Percentiles rank a stretch among this genome's conserved stretches.
These are phyloP conservation scores for Verticillium isaacii DNA, from an alignment of 2,329 filamentous ascomycete genomes.

Conservation along the genomic window DNA sequence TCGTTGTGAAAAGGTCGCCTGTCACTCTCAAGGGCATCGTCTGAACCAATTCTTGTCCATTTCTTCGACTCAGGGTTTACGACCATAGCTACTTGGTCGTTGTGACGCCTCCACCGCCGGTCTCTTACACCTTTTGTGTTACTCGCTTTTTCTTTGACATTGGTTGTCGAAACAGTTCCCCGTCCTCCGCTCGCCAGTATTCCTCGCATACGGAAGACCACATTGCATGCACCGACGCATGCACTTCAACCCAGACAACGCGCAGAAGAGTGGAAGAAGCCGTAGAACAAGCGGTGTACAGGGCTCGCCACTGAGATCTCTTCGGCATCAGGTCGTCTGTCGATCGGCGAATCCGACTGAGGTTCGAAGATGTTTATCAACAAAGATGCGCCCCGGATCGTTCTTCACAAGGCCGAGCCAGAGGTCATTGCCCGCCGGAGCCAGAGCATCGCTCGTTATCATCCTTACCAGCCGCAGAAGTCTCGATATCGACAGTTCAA, in stretches of 20 bases:
- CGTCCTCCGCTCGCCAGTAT: not conserved
- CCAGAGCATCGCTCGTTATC: not conserved
- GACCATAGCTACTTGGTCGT: not conserved
- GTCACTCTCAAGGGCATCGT: not conserved
- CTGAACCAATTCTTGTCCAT: not conserved
- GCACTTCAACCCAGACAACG: not conserved
- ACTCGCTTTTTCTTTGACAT: not conserved
- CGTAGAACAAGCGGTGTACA: conserved; percentile 2
- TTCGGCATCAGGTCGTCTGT: not conserved
- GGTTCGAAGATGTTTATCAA: not conserved
- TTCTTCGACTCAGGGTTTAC: too few relatives aligned
- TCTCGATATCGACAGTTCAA: not conserved
- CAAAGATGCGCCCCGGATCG: not conserved
- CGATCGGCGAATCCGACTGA: not conserved
- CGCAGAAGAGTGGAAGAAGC: not conserved
- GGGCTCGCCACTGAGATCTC: not conserved
- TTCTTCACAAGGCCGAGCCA: not conserved
- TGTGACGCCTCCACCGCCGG: not conserved
- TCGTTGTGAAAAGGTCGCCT: too few relatives aligned
- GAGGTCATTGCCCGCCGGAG: not conserved
- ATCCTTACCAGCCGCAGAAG: not conserved
- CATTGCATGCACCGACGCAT: not conserved
- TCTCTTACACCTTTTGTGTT: not conserved
- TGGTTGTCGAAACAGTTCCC: not conserved
- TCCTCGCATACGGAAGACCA: not conserved